Base-by-base conservation (phyloP, 2,329 filamentous ascomycete genomes). In the Fusarium annulatum region DNA sequence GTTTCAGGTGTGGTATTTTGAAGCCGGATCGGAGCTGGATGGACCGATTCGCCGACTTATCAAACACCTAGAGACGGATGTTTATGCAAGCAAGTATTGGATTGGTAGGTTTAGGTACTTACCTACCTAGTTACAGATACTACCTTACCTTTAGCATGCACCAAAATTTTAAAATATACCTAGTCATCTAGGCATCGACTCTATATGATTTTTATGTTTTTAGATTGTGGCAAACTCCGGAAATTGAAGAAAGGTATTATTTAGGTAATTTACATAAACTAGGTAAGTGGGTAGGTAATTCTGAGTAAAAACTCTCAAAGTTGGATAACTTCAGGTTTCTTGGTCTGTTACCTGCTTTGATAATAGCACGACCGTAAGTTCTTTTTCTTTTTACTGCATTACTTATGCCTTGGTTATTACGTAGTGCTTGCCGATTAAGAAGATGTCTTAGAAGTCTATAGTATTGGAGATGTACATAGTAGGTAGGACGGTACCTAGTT, bases 21-120 rank as follows among this genome's bases (percentile, higher is more conserved):
- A 59, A 67, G 63, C 69, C 56, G 51, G 66, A 58, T 72, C 65
- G 65, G 69, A 51, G 49, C 23, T 58, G 39, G 46, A 21, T 56
- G 10, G 33, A 28, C 70, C 64, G 59, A 70, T 58, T 64, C 51
- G 65, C 64, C 60, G 65, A 70, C 64, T 41, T 34, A 42, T 38
- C 34, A 52, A 34, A 39, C 41, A 21, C 34, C n/a, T 49, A 21
- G 14, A 38, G 34, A 23, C 19, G 23, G 51, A 28, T 53, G 23
- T 34, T 36, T 23, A 26, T 52, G 33, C n/a, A 52, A 52, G n/a
- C n/a, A 52, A 52, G 49, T 52, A 19, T 23, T 52, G 9, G n/a
- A 28, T 46, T 30, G 16, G 30, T 10, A 34, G 16, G 48, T 51
- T 48, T 28, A 26, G 26, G 18, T 16, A 21, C 33, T 12, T 28